These are phyloP conservation scores for Pythium aristosporum DNA, from an alignment of 352 stramenopile genomes.

Conservation along the genomic window DNA sequence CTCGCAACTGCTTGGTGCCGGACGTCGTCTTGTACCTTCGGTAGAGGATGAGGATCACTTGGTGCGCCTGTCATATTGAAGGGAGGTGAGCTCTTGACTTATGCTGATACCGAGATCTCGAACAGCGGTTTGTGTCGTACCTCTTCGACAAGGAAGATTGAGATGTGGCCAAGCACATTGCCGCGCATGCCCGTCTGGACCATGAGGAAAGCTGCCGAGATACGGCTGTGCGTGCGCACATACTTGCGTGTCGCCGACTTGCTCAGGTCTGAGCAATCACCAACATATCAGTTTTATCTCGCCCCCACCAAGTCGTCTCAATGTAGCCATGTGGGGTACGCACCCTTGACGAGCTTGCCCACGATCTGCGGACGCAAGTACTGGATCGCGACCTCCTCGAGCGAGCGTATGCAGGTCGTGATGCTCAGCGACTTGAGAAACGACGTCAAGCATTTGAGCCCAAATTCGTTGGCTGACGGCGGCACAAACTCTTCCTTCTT, in stretches of 20 bases:
- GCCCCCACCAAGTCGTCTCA: neutral
- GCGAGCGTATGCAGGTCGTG: slow-evolving; percentile 72
- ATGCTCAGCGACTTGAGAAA: slow-evolving; percentile 82
- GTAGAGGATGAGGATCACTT: slow-evolving; percentile 72
- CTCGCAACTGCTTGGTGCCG: slow-evolving; percentile 25
- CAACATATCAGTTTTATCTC: neutral
- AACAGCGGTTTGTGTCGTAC: slow-evolving; percentile 24
- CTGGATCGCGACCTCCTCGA: slow-evolving; percentile 65
- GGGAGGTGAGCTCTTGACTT: slow-evolving; percentile 6
- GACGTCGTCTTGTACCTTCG: slow-evolving; percentile 43
- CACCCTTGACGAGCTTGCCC: slow-evolving; percentile 83
- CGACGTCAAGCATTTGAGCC: slow-evolving; percentile 45
- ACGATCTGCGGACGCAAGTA: slow-evolving; percentile 56
- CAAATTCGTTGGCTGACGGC: slow-evolving; percentile 61
- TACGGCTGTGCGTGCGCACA: slow-evolving; percentile 53
- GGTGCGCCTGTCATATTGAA: slow-evolving; percentile 45
- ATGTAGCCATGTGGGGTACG: neutral
- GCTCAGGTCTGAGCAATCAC: slow-evolving; percentile 48
- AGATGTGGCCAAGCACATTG: slow-evolving; percentile 69
- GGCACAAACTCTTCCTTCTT: slow-evolving; percentile 43
- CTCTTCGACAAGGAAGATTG: slow-evolving; percentile 86
- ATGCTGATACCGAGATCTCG: neutral
- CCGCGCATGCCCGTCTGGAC: slow-evolving; percentile 78
- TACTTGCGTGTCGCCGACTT: slow-evolving; percentile 83
- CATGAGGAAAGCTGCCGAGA: slow-evolving; percentile 55